Evolutionary conservation across 768 basidiomycete genomes (phyloP).

Genomic region (Leccinum subgranulosum): DNA sequence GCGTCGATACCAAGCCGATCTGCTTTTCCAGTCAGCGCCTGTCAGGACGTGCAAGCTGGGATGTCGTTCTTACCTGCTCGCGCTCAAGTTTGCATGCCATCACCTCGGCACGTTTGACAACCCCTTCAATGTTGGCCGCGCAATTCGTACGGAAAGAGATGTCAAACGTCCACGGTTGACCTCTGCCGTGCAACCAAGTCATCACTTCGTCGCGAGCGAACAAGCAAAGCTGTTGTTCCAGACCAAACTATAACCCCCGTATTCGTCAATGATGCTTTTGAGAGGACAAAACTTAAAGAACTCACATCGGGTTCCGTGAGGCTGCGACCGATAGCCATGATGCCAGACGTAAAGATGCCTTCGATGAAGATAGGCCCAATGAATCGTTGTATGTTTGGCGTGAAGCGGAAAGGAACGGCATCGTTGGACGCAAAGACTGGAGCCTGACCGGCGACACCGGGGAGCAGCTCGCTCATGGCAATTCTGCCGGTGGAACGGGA

Average conservation of each 20-base stretch:
- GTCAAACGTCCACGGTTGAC: slow-evolving; percentile 58
- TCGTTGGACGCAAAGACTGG: slow-evolving; percentile 76
- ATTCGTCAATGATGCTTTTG: neutral
- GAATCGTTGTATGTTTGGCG: slow-evolving; percentile 94
- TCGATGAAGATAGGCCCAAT: slow-evolving; percentile 86
- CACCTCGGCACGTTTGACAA: slow-evolving; percentile 77
- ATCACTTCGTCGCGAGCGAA: slow-evolving; percentile 93
- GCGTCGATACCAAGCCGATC: slow-evolving; percentile 22
- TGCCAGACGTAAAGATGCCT: slow-evolving; percentile 79
- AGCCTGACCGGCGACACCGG: slow-evolving; percentile 53
- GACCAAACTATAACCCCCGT: slow-evolving; percentile 60
- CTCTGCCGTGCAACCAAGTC: slow-evolving; percentile 62
- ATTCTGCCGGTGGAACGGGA: slow-evolving; percentile 88
- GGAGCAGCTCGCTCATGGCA: slow-evolving; percentile 90
- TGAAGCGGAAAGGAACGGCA: slow-evolving; percentile 93
- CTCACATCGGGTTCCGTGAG: slow-evolving; percentile 89
- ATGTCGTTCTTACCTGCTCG: slow-evolving; percentile 55
- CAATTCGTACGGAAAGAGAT: slow-evolving; percentile 54
- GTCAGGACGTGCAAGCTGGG: neutral
- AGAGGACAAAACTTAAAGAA: neutral
- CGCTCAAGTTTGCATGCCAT: slow-evolving; percentile 87
- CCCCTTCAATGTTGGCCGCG: slow-evolving; percentile 58
- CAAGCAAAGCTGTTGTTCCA: slow-evolving; percentile 88
- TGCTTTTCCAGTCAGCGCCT: slow-evolving; percentile 8
- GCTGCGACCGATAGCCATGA: slow-evolving; percentile 88